Evolutionary conservation across 192 early-diverging fungal species (phyloP), one percentile per base, ranked within the genome.

Genomic region (Coemansia sp.): DNA sequence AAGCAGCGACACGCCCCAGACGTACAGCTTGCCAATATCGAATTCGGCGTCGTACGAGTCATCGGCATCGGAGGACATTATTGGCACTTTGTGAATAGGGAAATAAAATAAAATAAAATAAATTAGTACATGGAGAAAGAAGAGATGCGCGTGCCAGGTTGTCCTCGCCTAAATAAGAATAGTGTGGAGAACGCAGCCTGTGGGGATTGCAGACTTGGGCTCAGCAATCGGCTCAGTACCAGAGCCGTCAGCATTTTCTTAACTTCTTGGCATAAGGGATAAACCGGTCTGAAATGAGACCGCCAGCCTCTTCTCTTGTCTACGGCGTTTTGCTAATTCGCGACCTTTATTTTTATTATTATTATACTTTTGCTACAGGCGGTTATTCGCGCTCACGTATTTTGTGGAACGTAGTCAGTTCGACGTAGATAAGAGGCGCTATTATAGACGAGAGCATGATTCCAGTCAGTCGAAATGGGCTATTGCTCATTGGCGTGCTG

Each of bases 401-500:
- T n/a, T 41, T 63, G 4, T 29, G 36, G 29, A 38, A 32, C 38
- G 62, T 63, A 19, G 38, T 63, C 34, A 42, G 39, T 23, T 58
- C 0, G 31, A n/a, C 51, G 15, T 31, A 31, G 29, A 31, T 32
- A 58, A 15, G 55, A 32, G 23, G 27, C 55, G 14, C 2, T 23
- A 34, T 6, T 58, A 34, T 31, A 25, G 25, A 17, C 27, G n/a
- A 21, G 25, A 39, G 29, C 58, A 84, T 84, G 81, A 72, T 84
- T 68, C 76, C 81, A 4, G 73, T 74, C 8, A 75, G 76, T 23
- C 76, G 81, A 61, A 84, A 78, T 77, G 72, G 73, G 63, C 80
- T 92, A 55, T 85, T 96, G 81, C 76, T 93, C 63, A 77, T 94
- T 58, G 94, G 95, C 23, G 89, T 97, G 55, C 70, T 95, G 48